Evolutionary conservation across 306 rosid genomes (phyloP).

Genomic region (Medicago ruthenica): DNA sequence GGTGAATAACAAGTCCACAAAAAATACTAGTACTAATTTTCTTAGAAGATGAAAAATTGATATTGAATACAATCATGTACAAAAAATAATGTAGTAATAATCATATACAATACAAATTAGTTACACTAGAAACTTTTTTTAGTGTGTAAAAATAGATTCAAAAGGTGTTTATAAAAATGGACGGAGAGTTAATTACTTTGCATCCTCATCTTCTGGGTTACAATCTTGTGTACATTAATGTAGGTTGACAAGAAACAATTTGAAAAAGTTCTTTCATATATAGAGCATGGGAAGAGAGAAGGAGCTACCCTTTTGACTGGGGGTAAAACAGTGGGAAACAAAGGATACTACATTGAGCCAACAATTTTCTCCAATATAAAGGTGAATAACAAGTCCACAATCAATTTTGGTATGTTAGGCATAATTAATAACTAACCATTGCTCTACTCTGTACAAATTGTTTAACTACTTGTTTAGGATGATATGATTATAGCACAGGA

Average conservation of each 20-base stretch:
- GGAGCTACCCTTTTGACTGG: slow-evolving; percentile 84
- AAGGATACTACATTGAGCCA: slow-evolving; percentile 77
- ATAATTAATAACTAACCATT: background rate
- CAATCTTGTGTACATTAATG: background rate
- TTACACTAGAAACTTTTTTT: too few species aligned
- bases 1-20: too few species aligned
- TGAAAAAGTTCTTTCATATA: slow-evolving; percentile 65
- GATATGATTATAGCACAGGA: slow-evolving; percentile 69
- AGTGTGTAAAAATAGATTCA: too few species aligned
- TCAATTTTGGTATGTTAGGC: background rate
- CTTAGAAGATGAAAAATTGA: too few species aligned
- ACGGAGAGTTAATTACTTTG: too few species aligned
- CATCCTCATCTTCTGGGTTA: background rate
- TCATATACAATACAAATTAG: too few species aligned
- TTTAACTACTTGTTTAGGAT: slow-evolving; percentile 46
- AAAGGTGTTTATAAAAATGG: too few species aligned
- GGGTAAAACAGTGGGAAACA: slow-evolving; percentile 67
- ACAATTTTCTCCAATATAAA: slow-evolving; percentile 73
- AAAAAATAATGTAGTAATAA: too few species aligned
- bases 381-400: slow-evolving; percentile 42
- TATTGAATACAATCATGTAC: too few species aligned
- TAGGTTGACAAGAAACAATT: slow-evolving; percentile 73
- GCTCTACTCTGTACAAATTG: background rate
- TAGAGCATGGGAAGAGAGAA: slow-evolving; percentile 83
- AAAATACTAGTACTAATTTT: too few species aligned